Percentiles rank a stretch among this genome's conserved stretches.
phyloP scores from a whole-genome alignment of 352 stramenopile species.

The Vaucheria bursata region DNA sequence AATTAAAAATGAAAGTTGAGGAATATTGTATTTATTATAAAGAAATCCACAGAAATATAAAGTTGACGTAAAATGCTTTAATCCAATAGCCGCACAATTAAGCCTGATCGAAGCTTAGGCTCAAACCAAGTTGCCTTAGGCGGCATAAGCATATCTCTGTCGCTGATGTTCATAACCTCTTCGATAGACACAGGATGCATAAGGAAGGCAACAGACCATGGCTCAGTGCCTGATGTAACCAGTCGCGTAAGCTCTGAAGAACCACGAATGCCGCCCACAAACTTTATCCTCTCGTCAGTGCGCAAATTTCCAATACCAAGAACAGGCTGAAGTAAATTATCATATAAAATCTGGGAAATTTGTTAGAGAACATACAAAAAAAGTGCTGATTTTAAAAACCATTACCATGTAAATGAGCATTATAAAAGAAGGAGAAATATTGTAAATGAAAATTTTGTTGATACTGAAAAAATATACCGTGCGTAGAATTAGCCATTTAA shows the following conservation, averaged over 20 bases:
- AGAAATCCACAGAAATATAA: too few relatives aligned
- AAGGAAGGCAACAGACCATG: constrained; percentile 39
- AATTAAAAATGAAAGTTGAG: too few relatives aligned
- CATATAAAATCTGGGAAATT: constrained; percentile 39
- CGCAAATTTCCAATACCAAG: constrained; percentile 44
- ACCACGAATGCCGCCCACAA: constrained; percentile 43
- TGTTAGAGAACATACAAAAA: neutral
- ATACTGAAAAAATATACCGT: too few relatives aligned
- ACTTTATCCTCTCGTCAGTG: constrained; percentile 48
- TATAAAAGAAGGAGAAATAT: neutral
- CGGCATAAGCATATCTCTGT: constrained; percentile 44
- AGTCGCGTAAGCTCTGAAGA: constrained; percentile 36
- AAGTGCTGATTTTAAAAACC: neutral
- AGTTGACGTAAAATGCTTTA: too few relatives aligned
- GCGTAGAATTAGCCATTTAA: too few relatives aligned
- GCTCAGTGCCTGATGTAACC: constrained; percentile 1
- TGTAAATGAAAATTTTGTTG: too few relatives aligned
- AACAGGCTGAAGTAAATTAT: constrained; percentile 41
- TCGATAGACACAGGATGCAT: constrained; percentile 47
- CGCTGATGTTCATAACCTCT: constrained; percentile 44
- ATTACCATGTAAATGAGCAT: neutral
- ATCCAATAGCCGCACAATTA: constrained; percentile 44
- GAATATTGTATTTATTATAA: too few relatives aligned
- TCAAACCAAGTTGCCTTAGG: constrained; percentile 50
- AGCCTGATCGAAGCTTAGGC: constrained; percentile 43